These are phyloP conservation scores for Torulaspora pretoriensis DNA, from an alignment of 1,139 yeast species.

Conservation along the genomic window DNA sequence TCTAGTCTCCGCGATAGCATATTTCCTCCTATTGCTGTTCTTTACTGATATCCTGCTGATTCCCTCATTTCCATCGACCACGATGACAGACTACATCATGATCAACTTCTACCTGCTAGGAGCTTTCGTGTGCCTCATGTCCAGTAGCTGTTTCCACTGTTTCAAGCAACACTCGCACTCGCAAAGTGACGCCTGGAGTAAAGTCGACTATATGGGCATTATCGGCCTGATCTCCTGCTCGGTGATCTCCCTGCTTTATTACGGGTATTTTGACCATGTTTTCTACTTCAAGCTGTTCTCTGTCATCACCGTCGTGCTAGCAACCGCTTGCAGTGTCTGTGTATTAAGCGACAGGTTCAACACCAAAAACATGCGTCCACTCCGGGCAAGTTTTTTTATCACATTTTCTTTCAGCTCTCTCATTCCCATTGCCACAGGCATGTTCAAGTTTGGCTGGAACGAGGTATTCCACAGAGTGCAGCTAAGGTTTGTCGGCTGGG, in stretches of 20 bases:
- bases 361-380: constrained; percentile 63
- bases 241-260: constrained; percentile 64
- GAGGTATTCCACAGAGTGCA: constrained; percentile 52
- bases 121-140: constrained; percentile 55
- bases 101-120: constrained; percentile 48
- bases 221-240: constrained; percentile 74
- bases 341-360: constrained; percentile 67
- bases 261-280: constrained; percentile 58
- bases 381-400: constrained; percentile 75
- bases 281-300: constrained; percentile 45
- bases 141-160: constrained; percentile 76
- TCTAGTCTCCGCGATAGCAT: constrained; percentile 57
- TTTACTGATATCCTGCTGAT: constrained; percentile 33
- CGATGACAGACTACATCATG: constrained; percentile 44
- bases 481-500: constrained; percentile 55
- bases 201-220: constrained; percentile 83
- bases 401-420: constrained; percentile 75
- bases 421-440: constrained; percentile 62
- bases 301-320: constrained; percentile 50
- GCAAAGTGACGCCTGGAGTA: constrained; percentile 59
- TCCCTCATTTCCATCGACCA: constrained; percentile 47
- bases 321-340: constrained; percentile 56
- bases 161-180: constrained; percentile 68
- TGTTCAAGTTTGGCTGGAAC: constrained; percentile 41
- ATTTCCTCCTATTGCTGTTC: constrained; percentile 34